A percentile compares a stretch with the other conserved stretches of the same genome.
phyloP scores from a whole-genome alignment of 306 rosid species.

The Glycine latifolia region DNA sequence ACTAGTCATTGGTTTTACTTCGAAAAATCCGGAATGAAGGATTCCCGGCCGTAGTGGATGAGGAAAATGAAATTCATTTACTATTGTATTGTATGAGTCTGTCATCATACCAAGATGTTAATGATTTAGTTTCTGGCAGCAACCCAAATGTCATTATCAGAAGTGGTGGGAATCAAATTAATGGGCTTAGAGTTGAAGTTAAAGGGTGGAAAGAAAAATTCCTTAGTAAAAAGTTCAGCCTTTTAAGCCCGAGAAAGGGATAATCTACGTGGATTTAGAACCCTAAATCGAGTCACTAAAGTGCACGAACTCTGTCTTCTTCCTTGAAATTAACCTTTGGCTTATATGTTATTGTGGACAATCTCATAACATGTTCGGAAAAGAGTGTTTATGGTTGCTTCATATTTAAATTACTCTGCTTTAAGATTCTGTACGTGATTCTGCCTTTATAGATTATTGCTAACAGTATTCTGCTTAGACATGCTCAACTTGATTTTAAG shows the following conservation, averaged over 20 bases:
- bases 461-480: not conserved
- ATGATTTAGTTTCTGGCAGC: conserved; percentile 21
- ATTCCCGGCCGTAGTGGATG: conserved; percentile 15
- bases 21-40: conserved; percentile 37
- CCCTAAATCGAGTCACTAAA: conserved; percentile 36
- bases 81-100: not conserved
- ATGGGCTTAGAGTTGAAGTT: conserved; percentile 33
- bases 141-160: conserved; percentile 46
- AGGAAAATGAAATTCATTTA: conserved; percentile 30
- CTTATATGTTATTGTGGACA: not conserved
- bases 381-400: not conserved
- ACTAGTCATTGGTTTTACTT: conserved; percentile 19
- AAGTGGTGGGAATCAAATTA: conserved; percentile 49
- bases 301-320: conserved; percentile 35
- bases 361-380: not conserved
- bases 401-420: not conserved
- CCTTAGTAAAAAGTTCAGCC: conserved; percentile 30
- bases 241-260: conserved; percentile 40
- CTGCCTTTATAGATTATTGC: not conserved
- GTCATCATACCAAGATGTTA: conserved; percentile 1
- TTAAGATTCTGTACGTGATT: not conserved
- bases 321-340: conserved; percentile 14
- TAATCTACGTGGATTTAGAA: conserved; percentile 28
- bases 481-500: not conserved
- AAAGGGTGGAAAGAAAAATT: conserved; percentile 45